Base-by-base conservation (phyloP, 352 stramenopile species). In the Phytophthora multivora region DNA sequence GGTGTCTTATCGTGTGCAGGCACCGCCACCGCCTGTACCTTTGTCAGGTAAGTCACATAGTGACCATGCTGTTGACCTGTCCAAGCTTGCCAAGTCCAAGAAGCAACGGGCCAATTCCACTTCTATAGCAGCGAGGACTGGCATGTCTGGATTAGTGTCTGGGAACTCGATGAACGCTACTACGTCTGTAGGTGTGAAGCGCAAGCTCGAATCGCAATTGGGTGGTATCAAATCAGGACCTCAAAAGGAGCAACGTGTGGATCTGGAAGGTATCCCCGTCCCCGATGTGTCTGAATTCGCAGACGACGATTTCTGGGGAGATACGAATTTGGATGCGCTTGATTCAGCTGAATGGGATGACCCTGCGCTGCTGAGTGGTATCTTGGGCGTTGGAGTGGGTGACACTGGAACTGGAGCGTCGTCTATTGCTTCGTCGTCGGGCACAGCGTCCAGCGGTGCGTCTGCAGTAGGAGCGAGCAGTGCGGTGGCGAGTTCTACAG, bases 221-320 rank as follows among this genome's bases (percentile, higher is more conserved):
- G 43, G 53, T 12, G 49, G 47, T 25, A 51, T 69, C 21, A 70
- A 87, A 33, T 69, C 67, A 21, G 63, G 53, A 0, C 25, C 51
- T 36, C 60, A 56, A 19, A 90, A 95, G 49, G 81, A 91, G 46
- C 82, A 89, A 38, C 80, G 83, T 19, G 71, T 92, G 7, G 83
- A 95, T 62, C 72, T 92, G 12, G 84, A 92, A 46, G 86, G 83
- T 2, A 90, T 93, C 39, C 86, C 86, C 6, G 58, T 95, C 1
- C 77, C 81, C 0, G 83, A 93, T 23, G 69, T 82, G 33, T 81
- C 79, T 0, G 85, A 90, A 42, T 91, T 94, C 54, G 83, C 83
- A 39, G 85, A 96, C 47, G 87, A 96, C 47, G 85, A 94, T 52
- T 96, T 96, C 43, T 96, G 87, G 87, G 87, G 87, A 11, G 83